phyloP scores from a whole-genome alignment of 768 basidiomycete species.

The Pulveroboletus sp. region DNA sequence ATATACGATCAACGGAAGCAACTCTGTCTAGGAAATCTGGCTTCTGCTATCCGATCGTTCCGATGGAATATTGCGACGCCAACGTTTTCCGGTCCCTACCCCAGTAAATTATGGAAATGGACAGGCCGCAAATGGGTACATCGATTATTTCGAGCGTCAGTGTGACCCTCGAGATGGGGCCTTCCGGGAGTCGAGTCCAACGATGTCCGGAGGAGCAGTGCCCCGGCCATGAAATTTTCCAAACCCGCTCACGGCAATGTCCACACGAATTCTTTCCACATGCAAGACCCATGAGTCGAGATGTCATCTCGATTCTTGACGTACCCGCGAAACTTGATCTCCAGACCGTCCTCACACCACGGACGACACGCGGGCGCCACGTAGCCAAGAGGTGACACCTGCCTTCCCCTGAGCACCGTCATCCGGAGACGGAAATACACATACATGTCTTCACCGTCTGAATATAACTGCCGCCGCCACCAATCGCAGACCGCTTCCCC shows the following conservation, averaged over 20 bases:
- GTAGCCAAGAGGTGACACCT: not conserved
- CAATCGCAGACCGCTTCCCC: conserved; percentile 11
- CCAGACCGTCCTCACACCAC: not conserved
- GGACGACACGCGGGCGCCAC: not conserved
- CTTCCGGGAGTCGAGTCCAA: no score
- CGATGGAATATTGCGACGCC: not conserved
- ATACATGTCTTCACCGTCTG: not conserved
- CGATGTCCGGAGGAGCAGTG: no score
- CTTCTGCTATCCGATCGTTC: conserved; percentile 5
- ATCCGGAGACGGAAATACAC: conserved; percentile 2
- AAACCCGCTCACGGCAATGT: no score
- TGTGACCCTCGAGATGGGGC: no score
- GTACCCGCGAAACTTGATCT: not conserved
- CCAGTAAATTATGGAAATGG: conserved; percentile 1
- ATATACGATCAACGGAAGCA: conserved; percentile 3
- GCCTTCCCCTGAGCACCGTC: not conserved
- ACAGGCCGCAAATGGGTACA: not conserved
- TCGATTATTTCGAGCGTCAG: not conserved
- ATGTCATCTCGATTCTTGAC: not conserved
- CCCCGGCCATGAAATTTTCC: no score
- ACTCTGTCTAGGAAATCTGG: not conserved
- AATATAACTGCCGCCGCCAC: conserved; percentile 10
- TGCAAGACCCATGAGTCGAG: not conserved
- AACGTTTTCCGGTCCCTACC: not conserved
- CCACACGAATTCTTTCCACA: not conserved